phyloP scores from a whole-genome alignment of 2,329 filamentous ascomycete species.

The Epichloe hybrida region DNA sequence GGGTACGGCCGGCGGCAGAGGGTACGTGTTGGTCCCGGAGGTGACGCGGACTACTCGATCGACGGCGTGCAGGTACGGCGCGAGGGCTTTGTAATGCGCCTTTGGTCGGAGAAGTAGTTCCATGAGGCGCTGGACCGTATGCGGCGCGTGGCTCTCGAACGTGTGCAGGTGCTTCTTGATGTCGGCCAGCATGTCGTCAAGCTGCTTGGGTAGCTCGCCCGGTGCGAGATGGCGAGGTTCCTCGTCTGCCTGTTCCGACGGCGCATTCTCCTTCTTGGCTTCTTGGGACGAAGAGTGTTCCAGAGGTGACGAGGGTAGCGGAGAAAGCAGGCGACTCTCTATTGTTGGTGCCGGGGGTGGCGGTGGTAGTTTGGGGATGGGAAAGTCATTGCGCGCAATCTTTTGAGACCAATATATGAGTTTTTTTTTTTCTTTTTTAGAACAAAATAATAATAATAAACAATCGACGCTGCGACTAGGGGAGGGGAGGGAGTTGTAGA shows the following conservation, averaged over 20 bases:
- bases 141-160: constrained; percentile 67
- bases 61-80: constrained; percentile 78
- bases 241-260: constrained; percentile 24
- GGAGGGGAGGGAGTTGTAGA: not conserved
- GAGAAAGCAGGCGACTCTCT: constrained; percentile 22
- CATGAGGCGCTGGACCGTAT: constrained; percentile 83
- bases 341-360: constrained; percentile 22
- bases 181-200: constrained; percentile 47
- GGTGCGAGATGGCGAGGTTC: constrained; percentile 20
- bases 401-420: constrained; percentile 20
- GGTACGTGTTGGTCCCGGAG: constrained; percentile 67
- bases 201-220: constrained; percentile 46
- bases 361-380: constrained; percentile 47
- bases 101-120: constrained; percentile 71
- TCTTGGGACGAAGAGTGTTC: constrained; percentile 37
- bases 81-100: constrained; percentile 66
- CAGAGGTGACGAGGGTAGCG: constrained; percentile 31
- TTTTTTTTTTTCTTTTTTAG: not conserved
- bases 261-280: constrained; percentile 56
- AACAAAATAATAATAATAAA: no score
- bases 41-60: constrained; percentile 86
- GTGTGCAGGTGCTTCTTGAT: constrained; percentile 49
- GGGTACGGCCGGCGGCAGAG: constrained; percentile 55
- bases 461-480: no score
- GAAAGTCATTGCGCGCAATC: constrained; percentile 66